phyloP scores from a whole-genome alignment of 768 basidiomycete genomes.

The Leccinum sublutescens region DNA sequence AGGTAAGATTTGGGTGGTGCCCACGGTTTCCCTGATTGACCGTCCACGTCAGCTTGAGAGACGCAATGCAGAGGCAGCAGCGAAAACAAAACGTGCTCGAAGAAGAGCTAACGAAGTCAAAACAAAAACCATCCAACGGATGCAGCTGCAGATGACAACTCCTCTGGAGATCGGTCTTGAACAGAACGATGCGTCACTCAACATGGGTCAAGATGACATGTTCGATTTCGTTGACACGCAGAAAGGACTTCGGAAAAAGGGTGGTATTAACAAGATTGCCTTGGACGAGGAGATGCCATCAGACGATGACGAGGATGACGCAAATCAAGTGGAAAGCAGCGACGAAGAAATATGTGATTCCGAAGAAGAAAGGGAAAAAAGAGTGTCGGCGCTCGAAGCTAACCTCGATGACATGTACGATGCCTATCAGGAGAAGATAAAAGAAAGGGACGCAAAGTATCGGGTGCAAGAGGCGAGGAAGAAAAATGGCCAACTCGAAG shows the following conservation, averaged over 20 bases:
- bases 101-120: constrained; percentile 88
- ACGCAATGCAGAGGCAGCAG: constrained; percentile 71
- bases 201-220: constrained; percentile 78
- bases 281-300: constrained; percentile 43
- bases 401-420: constrained; percentile 90
- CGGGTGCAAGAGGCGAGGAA: constrained; percentile 76
- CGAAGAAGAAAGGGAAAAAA: constrained; percentile 70
- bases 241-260: constrained; percentile 40
- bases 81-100: constrained; percentile 75
- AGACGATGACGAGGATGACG: constrained; percentile 40
- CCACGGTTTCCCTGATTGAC: constrained; percentile 2
- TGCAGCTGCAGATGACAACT: constrained; percentile 97
- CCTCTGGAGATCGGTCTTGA: constrained; percentile 96
- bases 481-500: constrained; percentile 71
- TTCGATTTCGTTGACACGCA: constrained; percentile 79
- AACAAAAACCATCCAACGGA: constrained; percentile 82
- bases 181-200: constrained; percentile 70
- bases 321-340: constrained; percentile 28
- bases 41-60: constrained; percentile 65
- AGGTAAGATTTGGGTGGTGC: constrained; percentile 47
- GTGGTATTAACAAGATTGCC: constrained; percentile 37
- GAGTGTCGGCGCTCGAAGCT: constrained; percentile 66
- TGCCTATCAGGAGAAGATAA: constrained; percentile 74
- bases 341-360: constrained; percentile 50
- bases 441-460: constrained; percentile 84